These are phyloP conservation scores for Vigna mungo DNA, from an alignment of 306 rosid genomes.

Conservation along the genomic window DNA sequence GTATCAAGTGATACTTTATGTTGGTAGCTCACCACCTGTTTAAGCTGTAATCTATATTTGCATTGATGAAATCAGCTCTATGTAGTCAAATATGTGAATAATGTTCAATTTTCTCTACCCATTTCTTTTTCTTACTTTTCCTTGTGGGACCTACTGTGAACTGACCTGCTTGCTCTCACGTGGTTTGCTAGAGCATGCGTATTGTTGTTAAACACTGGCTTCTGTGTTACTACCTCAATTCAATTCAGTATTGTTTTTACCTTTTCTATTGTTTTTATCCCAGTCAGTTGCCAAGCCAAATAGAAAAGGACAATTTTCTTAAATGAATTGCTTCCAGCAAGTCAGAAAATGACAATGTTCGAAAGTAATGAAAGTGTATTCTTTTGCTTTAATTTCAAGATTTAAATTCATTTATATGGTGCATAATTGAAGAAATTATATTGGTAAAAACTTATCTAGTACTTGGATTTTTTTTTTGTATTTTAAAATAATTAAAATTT, in stretches of 20 bases:
- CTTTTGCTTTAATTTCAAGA: not conserved
- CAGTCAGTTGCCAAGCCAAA: not conserved
- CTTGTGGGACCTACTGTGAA: constrained; percentile 11
- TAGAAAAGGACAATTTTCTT: not conserved
- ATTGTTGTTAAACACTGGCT: not conserved
- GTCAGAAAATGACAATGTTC: not conserved
- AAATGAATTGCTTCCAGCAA: not conserved
- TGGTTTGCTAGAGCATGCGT: constrained; percentile 45
- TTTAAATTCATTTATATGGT: not conserved
- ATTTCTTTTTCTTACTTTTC: not conserved
- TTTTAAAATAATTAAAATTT: too few species aligned
- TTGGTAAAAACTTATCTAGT: not conserved
- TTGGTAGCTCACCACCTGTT: constrained; percentile 35
- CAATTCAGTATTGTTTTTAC: not conserved
- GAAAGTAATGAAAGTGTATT: not conserved
- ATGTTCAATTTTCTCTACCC: not conserved
- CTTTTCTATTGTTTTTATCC: not conserved
- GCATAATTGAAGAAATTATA: not conserved
- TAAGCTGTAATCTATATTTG: constrained; percentile 43
- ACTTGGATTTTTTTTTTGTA: too few species aligned
- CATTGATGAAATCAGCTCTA: constrained; percentile 25
- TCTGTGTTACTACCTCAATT: not conserved
- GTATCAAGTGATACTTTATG: constrained; percentile 42
- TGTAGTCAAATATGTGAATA: constrained; percentile 33
- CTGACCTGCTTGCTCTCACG: constrained; percentile 29